Percentiles rank a stretch among this genome's conserved stretches.
phyloP scores from a whole-genome alignment of 805 yeast genomes.

The Spathaspora gorwiae region DNA sequence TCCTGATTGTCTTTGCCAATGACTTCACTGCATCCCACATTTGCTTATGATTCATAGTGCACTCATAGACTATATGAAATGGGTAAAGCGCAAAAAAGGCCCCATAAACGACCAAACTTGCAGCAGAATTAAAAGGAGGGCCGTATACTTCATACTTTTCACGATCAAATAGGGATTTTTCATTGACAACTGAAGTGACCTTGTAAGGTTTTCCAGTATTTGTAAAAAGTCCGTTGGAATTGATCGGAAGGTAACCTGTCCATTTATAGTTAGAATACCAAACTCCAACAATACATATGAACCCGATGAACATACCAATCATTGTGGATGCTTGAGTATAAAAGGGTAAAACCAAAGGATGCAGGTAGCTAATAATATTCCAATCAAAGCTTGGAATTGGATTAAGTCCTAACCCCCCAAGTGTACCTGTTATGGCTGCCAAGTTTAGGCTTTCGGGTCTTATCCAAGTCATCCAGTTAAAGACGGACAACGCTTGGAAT shows the following conservation, averaged over 20 bases:
- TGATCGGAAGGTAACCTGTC: constrained; percentile 28
- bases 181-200: constrained; percentile 39
- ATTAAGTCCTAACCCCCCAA: constrained; percentile 47
- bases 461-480: constrained; percentile 60
- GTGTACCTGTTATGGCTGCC: constrained; percentile 46
- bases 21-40: constrained; percentile 11
- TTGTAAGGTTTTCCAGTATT: constrained; percentile 45
- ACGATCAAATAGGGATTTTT: constrained; percentile 22
- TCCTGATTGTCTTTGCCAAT: constrained; percentile 7
- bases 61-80: constrained; percentile 14
- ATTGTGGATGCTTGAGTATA: constrained; percentile 16
- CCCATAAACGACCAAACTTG: constrained; percentile 23
- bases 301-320: constrained; percentile 16
- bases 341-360: constrained; percentile 41
- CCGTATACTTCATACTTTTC: constrained; percentile 19
- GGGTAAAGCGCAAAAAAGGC: constrained; percentile 25
- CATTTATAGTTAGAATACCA: constrained; percentile 19
- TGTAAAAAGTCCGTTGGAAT: constrained; percentile 42
- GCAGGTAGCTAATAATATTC: constrained; percentile 29
- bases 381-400: constrained; percentile 55
- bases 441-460: constrained; percentile 45
- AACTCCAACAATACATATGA: constrained; percentile 16
- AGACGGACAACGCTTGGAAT: constrained; percentile 38
- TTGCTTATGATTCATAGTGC: constrained; percentile 7
- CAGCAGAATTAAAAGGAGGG: constrained; percentile 29